Base-by-base conservation (phyloP, 805 yeast species). In the Tetrapisispora nanseiensis region DNA sequence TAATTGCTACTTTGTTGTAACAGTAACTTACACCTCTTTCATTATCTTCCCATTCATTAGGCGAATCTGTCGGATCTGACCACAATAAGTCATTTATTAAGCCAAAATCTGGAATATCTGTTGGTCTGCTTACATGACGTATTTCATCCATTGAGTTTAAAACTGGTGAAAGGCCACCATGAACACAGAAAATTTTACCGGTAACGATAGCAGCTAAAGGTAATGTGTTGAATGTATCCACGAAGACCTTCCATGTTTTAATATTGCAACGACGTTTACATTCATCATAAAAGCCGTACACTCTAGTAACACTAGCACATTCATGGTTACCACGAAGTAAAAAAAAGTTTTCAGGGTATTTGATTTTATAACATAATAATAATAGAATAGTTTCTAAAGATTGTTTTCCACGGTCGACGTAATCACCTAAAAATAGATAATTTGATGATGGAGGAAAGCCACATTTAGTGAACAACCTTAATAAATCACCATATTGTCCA, bases 321-420 rank as follows among this genome's bases (percentile, higher is more conserved):
- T 92, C 98, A 66, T 92, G 98, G 64, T 92, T 92, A 18, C 98
- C 98, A 52, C 98, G 71, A 33, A 92, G 70, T 45, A 92, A 65
- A 62, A 90, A 92, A 63, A 92, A 89, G 65, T 90, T 90, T 57
- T 92, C 97, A 0, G 98, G 97, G 56, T 87, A 90, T 62, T 90
- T 90, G 63, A 92, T 89, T 62, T 92, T 92, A 68, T 86, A 92
- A 63, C 97, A 89, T 40, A 92, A 70, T 46, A 92, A 69, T 38
- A 92, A 69, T 46, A 90, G 67, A 19, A 92, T 87, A 0, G 98
- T 92, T 62, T 92, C 98, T 44, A 92, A 68, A 3, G 94, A 82
- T 65, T 92, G 98, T 63, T 92, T 92, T 44, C 98, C 98, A 51
- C 98, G 75, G 66, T 92, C 98, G 37, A 92, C 98, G 62, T 92